These are phyloP conservation scores for Erucastrum elatum DNA, from an alignment of 345 rosid genomes.

Conservation along the genomic window DNA sequence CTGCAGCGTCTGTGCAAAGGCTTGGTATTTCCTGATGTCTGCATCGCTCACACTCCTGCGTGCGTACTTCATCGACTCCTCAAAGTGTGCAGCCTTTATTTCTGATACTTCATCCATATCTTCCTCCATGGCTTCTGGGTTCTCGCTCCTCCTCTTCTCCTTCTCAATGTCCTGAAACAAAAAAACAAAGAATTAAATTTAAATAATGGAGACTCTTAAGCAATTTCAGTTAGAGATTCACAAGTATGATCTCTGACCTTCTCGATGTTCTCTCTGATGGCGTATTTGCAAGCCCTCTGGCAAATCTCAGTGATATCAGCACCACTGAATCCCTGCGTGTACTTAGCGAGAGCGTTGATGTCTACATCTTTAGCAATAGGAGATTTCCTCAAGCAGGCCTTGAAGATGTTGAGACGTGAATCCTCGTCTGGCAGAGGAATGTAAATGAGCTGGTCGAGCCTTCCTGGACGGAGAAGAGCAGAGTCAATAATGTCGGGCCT, in stretches of 20 bases:
- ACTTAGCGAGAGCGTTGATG: conserved; percentile 86
- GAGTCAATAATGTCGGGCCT: conserved; percentile 94
- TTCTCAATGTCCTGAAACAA: conserved; percentile 79
- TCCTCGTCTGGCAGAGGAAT: conserved; percentile 98
- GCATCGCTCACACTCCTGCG: conserved; percentile 95
- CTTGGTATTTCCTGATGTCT: conserved; percentile 91
- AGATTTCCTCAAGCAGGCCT: conserved; percentile 87
- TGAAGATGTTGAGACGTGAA: conserved; percentile 79
- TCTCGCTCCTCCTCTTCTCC: conserved; percentile 83
- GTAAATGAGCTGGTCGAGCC: conserved; percentile 95
- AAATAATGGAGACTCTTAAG: not conserved
- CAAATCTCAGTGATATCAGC: conserved; percentile 98
- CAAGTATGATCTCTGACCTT: conserved; percentile 38
- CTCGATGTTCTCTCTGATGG: conserved; percentile 94
- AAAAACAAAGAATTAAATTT: not conserved
- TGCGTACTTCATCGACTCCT: conserved; percentile 96
- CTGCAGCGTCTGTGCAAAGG: conserved; percentile 96
- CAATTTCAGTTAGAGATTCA: not conserved
- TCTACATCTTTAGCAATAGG: conserved; percentile 89
- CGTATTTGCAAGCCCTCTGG: conserved; percentile 93
- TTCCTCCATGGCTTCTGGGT: conserved; percentile 99
- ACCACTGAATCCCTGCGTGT: conserved; percentile 97
- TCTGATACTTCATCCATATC: conserved; percentile 85
- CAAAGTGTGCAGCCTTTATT: conserved; percentile 89
- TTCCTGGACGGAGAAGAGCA: conserved; percentile 94